phyloP scores from a whole-genome alignment of 306 rosid species.

The Cucurbita ficifolia region DNA sequence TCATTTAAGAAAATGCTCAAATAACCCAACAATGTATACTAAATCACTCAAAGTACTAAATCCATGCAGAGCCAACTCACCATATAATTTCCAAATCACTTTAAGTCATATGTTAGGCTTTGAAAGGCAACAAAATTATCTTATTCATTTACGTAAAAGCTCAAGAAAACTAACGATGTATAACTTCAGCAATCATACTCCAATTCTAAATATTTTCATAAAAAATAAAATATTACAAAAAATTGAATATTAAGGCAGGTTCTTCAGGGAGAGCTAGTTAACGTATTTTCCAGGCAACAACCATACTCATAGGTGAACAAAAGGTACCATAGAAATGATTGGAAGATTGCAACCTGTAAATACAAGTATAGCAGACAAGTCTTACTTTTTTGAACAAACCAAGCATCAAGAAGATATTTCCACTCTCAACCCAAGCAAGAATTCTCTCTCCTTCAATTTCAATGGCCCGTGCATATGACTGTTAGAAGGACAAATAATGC shows the following conservation, averaged over 20 bases:
- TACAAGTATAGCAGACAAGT: slow-evolving; percentile 1
- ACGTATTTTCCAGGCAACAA: neutral
- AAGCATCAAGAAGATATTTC: slow-evolving; percentile 59
- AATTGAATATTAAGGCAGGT: neutral
- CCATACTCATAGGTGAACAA: neutral
- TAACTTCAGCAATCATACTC: neutral
- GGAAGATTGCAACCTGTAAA: neutral
- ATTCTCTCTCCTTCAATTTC: slow-evolving; percentile 53
- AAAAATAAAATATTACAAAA: neutral
- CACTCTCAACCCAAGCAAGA: slow-evolving; percentile 76
- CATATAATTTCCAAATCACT: too few species aligned
- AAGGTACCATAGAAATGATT: neutral
- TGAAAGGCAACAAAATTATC: too few species aligned
- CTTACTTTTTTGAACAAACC: slow-evolving; percentile 59
- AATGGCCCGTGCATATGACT: slow-evolving; percentile 82
- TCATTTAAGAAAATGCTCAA: neutral
- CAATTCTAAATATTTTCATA: neutral
- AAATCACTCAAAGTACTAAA: too few species aligned
- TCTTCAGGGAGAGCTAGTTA: neutral
- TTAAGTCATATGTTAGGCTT: too few species aligned
- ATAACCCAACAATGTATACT: neutral
- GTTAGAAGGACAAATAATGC: slow-evolving; percentile 16
- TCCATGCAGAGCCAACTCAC: too few species aligned
- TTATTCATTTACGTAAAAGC: too few species aligned
- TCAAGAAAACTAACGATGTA: neutral